phyloP scores from a whole-genome alignment of 108 stramenopile species.

The Fragilaria crotonensis region DNA sequence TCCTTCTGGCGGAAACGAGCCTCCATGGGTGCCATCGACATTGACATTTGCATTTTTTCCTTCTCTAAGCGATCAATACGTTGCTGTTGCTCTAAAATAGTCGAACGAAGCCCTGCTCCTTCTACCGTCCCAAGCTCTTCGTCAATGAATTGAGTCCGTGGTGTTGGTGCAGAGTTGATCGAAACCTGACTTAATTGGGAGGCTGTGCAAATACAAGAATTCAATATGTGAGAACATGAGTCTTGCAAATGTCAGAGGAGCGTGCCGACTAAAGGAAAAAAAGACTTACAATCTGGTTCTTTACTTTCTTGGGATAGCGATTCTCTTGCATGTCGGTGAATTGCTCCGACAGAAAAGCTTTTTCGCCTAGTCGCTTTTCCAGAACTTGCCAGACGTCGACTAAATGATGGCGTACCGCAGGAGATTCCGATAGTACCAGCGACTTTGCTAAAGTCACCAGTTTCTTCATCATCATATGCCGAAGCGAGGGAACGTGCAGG shows the following conservation, averaged over 20 bases:
- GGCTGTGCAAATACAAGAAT: too few species aligned
- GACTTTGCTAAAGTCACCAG: neutral
- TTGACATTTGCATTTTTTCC: conserved; percentile 74
- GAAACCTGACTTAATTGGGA: neutral
- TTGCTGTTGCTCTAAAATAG: conserved; percentile 57
- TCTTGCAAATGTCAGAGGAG: too few species aligned
- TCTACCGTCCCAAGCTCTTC: conserved; percentile 42
- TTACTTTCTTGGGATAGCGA: conserved; percentile 8
- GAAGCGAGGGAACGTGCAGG: neutral
- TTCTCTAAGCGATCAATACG: conserved; percentile 69
- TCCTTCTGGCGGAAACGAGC: conserved; percentile 80
- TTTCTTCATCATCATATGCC: neutral
- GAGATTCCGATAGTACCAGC: neutral
- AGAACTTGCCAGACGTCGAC: neutral
- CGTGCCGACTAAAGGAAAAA: too few species aligned
- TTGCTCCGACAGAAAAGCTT: neutral
- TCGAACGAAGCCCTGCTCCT: conserved; percentile 50
- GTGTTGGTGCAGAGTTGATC: conserved; percentile 5
- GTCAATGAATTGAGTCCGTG: neutral
- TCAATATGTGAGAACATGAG: too few species aligned
- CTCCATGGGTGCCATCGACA: conserved; percentile 84
- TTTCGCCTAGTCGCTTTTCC: neutral
- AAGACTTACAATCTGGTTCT: conserved; percentile 8
- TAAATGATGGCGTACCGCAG: conserved; percentile 1
- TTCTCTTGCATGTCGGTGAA: neutral